Percentiles rank a stretch among this genome's conserved stretches.
These are phyloP conservation scores for Aspergillus asperescens DNA, from an alignment of 495 filamentous ascomycete species.

Conservation along the genomic window DNA sequence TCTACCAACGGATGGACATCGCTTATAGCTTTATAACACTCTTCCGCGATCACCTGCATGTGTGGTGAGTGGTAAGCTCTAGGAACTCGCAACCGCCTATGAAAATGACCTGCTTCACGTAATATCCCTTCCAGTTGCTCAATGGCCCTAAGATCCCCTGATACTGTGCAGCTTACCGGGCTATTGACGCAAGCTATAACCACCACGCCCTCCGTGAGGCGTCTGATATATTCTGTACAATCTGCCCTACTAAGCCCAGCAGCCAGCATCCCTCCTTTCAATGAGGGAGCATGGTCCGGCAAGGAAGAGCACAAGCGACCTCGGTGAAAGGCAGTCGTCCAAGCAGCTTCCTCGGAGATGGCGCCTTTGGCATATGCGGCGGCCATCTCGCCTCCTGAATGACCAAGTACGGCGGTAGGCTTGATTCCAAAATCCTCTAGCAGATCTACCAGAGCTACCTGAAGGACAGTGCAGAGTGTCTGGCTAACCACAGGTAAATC, in stretches of 20 bases:
- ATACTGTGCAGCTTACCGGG: neutral
- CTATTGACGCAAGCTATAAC: neutral
- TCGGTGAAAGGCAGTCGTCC: too few species aligned
- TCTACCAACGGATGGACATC: too few species aligned
- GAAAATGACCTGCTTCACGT: neutral
- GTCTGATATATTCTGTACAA: too few species aligned
- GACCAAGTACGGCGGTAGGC: conserved; percentile 10
- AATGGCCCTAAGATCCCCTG: conserved; percentile 12
- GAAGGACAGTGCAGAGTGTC: conserved; percentile 30
- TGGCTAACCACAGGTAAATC: conserved; percentile 15
- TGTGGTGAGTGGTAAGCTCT: conserved; percentile 3
- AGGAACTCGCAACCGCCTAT: neutral
- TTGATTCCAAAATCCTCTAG: conserved; percentile 5
- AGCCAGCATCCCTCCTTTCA: conserved; percentile 31
- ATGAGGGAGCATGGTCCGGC: too few species aligned
- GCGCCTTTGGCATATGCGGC: conserved; percentile 15
- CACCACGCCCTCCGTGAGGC: neutral
- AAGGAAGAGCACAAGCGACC: too few species aligned
- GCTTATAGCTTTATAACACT: neutral
- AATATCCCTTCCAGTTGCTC: neutral
- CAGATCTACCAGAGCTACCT: conserved; percentile 11
- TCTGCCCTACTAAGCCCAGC: too few species aligned
- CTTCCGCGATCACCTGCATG: neutral
- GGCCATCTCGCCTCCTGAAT: conserved; percentile 24
- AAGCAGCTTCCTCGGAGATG: conserved; percentile 4